A percentile compares a stretch with the other conserved stretches of the same genome.
Conservation (phyloP, 371 early-diverging fungal genomes). For the Smittium culicis region DNA sequence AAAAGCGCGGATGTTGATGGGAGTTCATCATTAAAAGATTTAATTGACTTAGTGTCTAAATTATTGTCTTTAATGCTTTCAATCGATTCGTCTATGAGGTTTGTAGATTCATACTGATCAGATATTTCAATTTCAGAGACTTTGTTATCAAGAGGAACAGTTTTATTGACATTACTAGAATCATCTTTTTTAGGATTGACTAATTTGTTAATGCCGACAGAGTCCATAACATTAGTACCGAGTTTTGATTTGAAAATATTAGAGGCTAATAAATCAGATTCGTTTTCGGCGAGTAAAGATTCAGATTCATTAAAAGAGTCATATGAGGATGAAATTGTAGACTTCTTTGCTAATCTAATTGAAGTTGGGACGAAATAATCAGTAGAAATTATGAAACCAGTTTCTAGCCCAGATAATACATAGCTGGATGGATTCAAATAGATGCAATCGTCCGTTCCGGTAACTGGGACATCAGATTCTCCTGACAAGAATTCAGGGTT, state of each 20-base stretch:
- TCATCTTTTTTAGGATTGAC: not conserved
- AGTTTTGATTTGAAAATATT: conserved; percentile 16
- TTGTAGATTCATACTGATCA: too few species aligned
- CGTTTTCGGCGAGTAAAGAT: conserved; percentile 7
- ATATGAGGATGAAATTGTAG: not conserved
- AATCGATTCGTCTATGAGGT: too few species aligned
- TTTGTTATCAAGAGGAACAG: too few species aligned
- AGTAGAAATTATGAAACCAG: conserved; percentile 40
- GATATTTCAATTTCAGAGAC: too few species aligned
- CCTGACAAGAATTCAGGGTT: conserved; percentile 13
- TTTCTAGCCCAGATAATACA: conserved; percentile 40
- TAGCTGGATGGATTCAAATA: conserved; percentile 42
- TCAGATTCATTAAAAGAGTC: not conserved
- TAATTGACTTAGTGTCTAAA: too few species aligned
- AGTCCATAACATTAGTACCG: conserved; percentile 30
- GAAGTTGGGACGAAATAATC: conserved; percentile 24
- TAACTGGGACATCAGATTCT: conserved; percentile 9
- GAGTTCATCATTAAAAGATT: too few species aligned
- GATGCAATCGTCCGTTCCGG: conserved; percentile 14
- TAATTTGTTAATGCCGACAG: conserved; percentile 17
- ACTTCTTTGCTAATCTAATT: conserved; percentile 7
- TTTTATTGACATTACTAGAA: not conserved
- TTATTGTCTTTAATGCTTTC: too few species aligned
- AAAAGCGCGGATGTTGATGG: too few species aligned
- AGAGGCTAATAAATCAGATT: not conserved